phyloP scores from a whole-genome alignment of 805 yeast species.

The Candida nonsorbophila region DNA sequence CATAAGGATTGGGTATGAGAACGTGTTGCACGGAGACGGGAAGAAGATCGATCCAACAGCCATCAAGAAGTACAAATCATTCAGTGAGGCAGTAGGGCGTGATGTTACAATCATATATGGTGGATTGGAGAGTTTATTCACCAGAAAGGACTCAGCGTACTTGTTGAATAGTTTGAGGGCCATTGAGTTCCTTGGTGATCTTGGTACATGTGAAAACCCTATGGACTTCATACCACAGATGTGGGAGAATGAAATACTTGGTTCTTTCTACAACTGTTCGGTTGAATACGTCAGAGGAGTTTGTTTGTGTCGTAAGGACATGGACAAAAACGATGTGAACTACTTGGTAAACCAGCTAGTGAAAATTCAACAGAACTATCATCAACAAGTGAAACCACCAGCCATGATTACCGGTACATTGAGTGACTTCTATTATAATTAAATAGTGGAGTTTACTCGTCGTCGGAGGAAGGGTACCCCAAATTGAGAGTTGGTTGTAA shows the following conservation, averaged over 20 bases:
- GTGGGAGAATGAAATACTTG: constrained; percentile 56
- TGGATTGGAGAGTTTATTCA: constrained; percentile 31
- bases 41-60: constrained; percentile 36
- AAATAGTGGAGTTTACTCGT: constrained; percentile 1
- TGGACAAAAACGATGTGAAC: constrained; percentile 25
- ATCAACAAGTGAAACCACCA: constrained; percentile 29
- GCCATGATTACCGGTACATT: constrained; percentile 24
- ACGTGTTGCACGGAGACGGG: constrained; percentile 36
- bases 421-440: constrained; percentile 23
- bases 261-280: constrained; percentile 73
- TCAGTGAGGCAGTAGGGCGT: constrained; percentile 32
- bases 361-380: constrained; percentile 26
- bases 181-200: constrained; percentile 33
- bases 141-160: constrained; percentile 34
- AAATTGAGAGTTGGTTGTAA: not conserved
- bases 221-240: constrained; percentile 31
- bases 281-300: constrained; percentile 62
- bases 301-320: constrained; percentile 46
- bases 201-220: constrained; percentile 35
- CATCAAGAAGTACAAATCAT: constrained; percentile 29
- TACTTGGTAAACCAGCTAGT: constrained; percentile 21
- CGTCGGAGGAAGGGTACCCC: constrained; percentile 1
- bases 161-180: constrained; percentile 36
- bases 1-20: constrained; percentile 35
- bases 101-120: constrained; percentile 33